phyloP scores from a whole-genome alignment of 208 protist species.

The Acanthamoeba triangularis region DNA sequence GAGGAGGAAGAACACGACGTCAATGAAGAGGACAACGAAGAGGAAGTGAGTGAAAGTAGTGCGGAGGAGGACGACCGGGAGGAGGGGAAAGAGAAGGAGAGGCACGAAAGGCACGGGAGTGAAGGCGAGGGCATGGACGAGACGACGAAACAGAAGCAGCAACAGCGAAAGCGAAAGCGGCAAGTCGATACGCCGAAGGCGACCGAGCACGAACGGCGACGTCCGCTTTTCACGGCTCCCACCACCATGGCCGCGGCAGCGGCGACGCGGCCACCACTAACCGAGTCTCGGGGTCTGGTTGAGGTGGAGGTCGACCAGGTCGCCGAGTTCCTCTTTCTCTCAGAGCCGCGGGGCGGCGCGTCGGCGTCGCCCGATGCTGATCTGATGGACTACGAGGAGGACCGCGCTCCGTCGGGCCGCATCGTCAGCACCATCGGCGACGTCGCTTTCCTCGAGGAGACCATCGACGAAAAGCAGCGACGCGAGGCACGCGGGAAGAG shows the following conservation, averaged over 20 bases:
- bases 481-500: background rate
- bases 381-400: background rate
- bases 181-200: background rate
- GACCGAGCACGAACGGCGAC: background rate
- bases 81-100: background rate
- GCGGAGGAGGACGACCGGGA: background rate
- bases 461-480: background rate
- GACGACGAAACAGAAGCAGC: no score
- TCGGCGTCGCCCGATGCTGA: background rate
- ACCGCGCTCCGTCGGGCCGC: background rate
- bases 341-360: background rate
- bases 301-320: background rate
- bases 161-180: no score
- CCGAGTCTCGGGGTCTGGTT: background rate
- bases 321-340: conserved; percentile 14
- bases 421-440: background rate
- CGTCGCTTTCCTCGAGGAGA: background rate
- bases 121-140: background rate
- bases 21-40: background rate
- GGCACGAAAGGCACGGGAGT: background rate
- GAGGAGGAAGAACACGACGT: background rate
- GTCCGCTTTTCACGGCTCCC: background rate
- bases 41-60: background rate
- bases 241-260: background rate
- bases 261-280: no score